Conservation (phyloP, 1,139 yeast genomes). For the Nakaseomyces delphensis region DNA sequence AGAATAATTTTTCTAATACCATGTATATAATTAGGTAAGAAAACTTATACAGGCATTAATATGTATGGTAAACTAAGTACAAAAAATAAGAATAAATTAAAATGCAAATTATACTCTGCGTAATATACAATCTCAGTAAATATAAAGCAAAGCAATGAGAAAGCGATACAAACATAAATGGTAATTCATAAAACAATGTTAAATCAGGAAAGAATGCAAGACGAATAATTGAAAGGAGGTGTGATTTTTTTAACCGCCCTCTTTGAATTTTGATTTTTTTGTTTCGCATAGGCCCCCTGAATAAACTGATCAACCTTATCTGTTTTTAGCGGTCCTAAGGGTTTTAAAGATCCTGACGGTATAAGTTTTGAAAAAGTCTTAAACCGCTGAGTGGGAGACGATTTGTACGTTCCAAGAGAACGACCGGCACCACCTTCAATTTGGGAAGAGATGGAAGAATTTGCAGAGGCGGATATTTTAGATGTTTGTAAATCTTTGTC, state of each 20-base stretch:
- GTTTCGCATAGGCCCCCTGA: background rate
- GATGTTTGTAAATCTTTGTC: background rate
- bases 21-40: background rate
- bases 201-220: conserved; percentile 3
- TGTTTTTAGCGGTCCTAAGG: background rate
- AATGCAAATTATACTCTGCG: background rate
- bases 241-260: background rate
- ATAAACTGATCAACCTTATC: background rate
- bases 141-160: background rate
- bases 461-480: background rate
- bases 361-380: conserved; percentile 1
- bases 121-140: background rate
- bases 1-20: background rate
- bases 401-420: background rate
- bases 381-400: background rate
- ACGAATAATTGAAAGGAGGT: conserved; percentile 1
- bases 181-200: background rate
- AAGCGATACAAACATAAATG: no score
- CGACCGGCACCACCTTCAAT: background rate
- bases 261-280: background rate
- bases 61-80: background rate
- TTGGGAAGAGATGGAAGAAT: background rate
- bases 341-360: background rate
- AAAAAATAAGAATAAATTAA: background rate
- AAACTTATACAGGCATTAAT: background rate